Evolutionary conservation across 805 yeast species (phyloP).

Genomic region (Spathaspora sp.): DNA sequence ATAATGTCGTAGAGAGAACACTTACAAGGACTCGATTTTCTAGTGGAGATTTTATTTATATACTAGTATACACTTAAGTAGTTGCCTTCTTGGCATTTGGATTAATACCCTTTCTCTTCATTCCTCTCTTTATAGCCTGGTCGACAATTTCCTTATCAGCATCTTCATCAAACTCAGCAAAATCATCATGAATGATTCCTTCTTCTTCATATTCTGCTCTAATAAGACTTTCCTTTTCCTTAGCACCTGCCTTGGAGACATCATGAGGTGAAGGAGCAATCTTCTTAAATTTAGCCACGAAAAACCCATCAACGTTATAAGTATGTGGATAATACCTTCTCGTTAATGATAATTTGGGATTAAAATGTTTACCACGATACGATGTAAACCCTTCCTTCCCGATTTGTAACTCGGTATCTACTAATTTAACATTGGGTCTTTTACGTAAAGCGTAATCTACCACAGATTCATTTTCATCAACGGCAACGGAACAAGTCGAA

Average conservation of each 20-base stretch:
- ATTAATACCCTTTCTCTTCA: slow-evolving; percentile 71
- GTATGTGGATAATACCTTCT: slow-evolving; percentile 98
- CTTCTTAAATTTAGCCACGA: slow-evolving; percentile 94
- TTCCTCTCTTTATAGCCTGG: slow-evolving; percentile 59
- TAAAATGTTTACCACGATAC: slow-evolving; percentile 88
- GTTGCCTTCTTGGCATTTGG: slow-evolving; percentile 41
- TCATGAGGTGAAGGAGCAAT: slow-evolving; percentile 83
- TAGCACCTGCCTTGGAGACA: slow-evolving; percentile 81
- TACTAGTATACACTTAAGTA: background rate
- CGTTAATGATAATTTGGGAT: slow-evolving; percentile 70
- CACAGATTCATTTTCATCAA: slow-evolving; percentile 97
- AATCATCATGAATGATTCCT: slow-evolving; percentile 81
- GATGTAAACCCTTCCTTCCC: slow-evolving; percentile 96
- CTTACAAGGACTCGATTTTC: background rate
- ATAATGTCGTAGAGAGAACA: no score
- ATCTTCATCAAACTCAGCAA: slow-evolving; percentile 73
- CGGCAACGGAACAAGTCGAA: slow-evolving; percentile 97
- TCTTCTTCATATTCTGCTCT: slow-evolving; percentile 78
- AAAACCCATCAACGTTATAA: slow-evolving; percentile 97
- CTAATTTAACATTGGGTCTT: slow-evolving; percentile 92
- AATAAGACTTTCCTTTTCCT: slow-evolving; percentile 79
- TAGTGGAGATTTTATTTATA: slow-evolving; percentile 6
- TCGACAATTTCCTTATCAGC: slow-evolving; percentile 73
- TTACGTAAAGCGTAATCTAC: slow-evolving; percentile 96
- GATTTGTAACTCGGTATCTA: slow-evolving; percentile 85